These are phyloP conservation scores for Solidago caesia DNA, from an alignment of 129 eudicot species.

Conservation along the genomic window DNA sequence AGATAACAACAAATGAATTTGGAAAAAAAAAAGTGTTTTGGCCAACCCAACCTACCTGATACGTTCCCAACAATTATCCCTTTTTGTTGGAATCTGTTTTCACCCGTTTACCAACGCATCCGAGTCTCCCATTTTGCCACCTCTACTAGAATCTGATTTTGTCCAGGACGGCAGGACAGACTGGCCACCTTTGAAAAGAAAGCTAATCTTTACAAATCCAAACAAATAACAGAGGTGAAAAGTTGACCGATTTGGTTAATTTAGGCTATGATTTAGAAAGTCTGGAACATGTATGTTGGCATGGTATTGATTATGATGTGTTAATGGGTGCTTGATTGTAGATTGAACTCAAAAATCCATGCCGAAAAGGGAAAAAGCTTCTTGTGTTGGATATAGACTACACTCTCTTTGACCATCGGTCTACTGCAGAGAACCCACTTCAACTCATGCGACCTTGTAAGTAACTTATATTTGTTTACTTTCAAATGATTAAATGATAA, in stretches of 20 bases:
- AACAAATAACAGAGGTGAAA: slow-evolving; percentile 16
- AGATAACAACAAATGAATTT: background rate
- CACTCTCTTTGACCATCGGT: slow-evolving; percentile 97
- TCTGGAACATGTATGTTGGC: slow-evolving; percentile 10
- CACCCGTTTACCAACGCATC: too few relatives aligned
- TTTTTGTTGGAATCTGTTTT: too few relatives aligned
- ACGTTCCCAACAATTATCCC: too few relatives aligned
- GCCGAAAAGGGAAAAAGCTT: slow-evolving; percentile 86
- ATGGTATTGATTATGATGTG: slow-evolving; percentile 7
- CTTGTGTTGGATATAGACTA: slow-evolving; percentile 97
- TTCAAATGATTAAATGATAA: background rate
- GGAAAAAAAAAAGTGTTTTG: background rate
- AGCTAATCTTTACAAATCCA: slow-evolving; percentile 1
- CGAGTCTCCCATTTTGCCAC: too few relatives aligned
- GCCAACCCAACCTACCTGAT: too few relatives aligned
- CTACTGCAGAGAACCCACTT: slow-evolving; percentile 88
- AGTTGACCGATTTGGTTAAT: slow-evolving; percentile 12
- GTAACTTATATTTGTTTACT: slow-evolving; percentile 25
- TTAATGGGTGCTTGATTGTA: slow-evolving; percentile 33
- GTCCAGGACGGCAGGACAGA: background rate
- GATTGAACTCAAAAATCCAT: slow-evolving; percentile 83
- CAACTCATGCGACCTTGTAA: slow-evolving; percentile 98
- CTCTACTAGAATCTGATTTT: background rate
- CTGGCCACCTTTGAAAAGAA: background rate
- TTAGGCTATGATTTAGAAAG: slow-evolving; percentile 8